These are phyloP conservation scores for Microdochium paspali DNA, from an alignment of 2,329 filamentous ascomycete genomes.

Conservation along the genomic window DNA sequence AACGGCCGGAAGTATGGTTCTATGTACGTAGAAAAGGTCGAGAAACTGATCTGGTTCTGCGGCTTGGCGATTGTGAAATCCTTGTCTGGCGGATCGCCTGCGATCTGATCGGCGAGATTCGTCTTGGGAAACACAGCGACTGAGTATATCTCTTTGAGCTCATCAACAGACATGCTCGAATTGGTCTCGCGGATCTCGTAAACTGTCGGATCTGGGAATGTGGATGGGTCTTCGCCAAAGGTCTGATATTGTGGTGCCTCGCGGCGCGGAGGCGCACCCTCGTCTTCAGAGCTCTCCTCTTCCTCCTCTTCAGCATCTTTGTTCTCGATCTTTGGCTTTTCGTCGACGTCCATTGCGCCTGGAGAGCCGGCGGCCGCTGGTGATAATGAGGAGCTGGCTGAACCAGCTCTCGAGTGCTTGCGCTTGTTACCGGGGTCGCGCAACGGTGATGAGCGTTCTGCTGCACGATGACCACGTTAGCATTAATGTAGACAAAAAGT, in stretches of 20 bases:
- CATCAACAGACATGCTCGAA: constrained; percentile 71
- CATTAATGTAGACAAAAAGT: constrained; percentile 1
- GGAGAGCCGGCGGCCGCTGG: constrained; percentile 42
- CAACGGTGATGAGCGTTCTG: constrained; percentile 45
- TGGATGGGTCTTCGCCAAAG: constrained; percentile 85
- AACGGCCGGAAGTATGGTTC: constrained; percentile 87
- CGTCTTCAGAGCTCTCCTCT: constrained; percentile 46
- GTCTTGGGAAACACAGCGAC: constrained; percentile 75
- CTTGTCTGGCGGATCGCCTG: constrained; percentile 82
- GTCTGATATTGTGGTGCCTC: constrained; percentile 72
- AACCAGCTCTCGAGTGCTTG: constrained; percentile 43
- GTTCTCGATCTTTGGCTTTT: constrained; percentile 33
- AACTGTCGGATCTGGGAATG: constrained; percentile 83
- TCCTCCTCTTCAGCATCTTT: constrained; percentile 30
- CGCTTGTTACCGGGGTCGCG: constrained; percentile 37
- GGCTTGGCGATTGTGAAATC: constrained; percentile 95
- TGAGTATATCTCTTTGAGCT: constrained; percentile 79
- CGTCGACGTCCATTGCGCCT: constrained; percentile 49
- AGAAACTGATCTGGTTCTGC: constrained; percentile 86
- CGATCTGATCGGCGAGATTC: constrained; percentile 76
- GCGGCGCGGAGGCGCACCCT: constrained; percentile 49
- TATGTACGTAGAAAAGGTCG: constrained; percentile 84
- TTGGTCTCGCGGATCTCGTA: constrained; percentile 80
- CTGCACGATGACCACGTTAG: constrained; percentile 7
- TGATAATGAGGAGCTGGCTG: constrained; percentile 50